A percentile compares a stretch with the other conserved stretches of the same genome.
phyloP scores from a whole-genome alignment of 208 protist species.

The Crithidia bombi region DNA sequence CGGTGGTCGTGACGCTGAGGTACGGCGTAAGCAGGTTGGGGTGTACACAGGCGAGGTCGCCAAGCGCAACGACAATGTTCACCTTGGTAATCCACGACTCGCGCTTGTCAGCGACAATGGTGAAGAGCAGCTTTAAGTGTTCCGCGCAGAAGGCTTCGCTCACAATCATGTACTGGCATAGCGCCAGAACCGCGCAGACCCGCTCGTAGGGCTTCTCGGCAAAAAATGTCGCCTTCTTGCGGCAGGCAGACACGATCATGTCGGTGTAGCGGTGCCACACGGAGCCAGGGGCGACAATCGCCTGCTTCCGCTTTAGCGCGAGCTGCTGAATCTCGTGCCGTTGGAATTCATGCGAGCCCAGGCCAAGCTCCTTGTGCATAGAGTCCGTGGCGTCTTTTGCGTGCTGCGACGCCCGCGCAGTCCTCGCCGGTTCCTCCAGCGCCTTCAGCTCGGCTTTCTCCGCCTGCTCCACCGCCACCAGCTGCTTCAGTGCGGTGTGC shows the following conservation, averaged over 20 bases:
- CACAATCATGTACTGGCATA: constrained; percentile 89
- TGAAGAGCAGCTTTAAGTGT: constrained; percentile 82
- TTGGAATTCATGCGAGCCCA: constrained; percentile 78
- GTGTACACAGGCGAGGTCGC: constrained; percentile 89
- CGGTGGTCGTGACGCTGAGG: constrained; percentile 68
- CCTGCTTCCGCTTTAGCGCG: constrained; percentile 60
- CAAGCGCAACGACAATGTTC: constrained; percentile 87
- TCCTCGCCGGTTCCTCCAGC: constrained; percentile 53
- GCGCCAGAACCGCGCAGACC: constrained; percentile 80
- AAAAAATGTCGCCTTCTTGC: constrained; percentile 47
- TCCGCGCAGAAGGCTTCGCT: constrained; percentile 73
- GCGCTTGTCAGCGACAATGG: constrained; percentile 67
- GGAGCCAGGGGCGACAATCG: constrained; percentile 78
- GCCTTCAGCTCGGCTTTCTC: constrained; percentile 81
- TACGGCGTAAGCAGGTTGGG: constrained; percentile 87
- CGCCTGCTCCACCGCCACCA: constrained; percentile 80
- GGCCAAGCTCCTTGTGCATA: constrained; percentile 89
- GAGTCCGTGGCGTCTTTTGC: constrained; percentile 46
- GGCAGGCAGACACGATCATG: constrained; percentile 60
- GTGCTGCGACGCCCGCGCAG: constrained; percentile 7
- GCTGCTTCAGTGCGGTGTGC: constrained; percentile 83
- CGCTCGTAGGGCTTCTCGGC: constrained; percentile 56
- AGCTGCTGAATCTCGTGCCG: constrained; percentile 88
- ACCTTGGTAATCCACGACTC: constrained; percentile 91
- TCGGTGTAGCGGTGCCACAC: constrained; percentile 67